Evolutionary conservation across 768 basidiomycete species (phyloP).

Genomic region (Termitomyces bulborhizus): DNA sequence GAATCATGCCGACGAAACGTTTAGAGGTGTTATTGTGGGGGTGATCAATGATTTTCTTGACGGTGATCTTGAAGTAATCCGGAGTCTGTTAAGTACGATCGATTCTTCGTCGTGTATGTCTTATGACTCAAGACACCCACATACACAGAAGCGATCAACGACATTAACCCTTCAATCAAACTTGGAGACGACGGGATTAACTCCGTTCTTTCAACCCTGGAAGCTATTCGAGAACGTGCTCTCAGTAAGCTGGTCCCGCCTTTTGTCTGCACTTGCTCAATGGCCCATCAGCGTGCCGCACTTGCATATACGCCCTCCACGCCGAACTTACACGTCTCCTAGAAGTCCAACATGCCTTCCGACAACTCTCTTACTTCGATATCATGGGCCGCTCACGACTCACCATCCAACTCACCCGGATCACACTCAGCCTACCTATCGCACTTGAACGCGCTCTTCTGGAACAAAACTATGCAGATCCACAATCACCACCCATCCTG

Average conservation of each 20-base stretch:
- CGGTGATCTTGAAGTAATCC: conserved; percentile 82
- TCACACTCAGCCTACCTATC: conserved; percentile 69
- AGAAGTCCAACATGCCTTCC: conserved; percentile 74
- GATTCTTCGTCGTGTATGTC: background rate
- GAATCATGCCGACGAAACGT: conserved; percentile 70
- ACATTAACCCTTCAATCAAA: conserved; percentile 72
- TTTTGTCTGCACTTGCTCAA: background rate
- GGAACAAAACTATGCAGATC: conserved; percentile 29
- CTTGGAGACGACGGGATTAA: conserved; percentile 78
- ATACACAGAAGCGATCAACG: conserved; percentile 61
- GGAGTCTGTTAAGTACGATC: conserved; percentile 64
- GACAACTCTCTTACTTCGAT: conserved; percentile 72
- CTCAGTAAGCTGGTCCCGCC: conserved; percentile 45
- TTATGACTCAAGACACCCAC: background rate
- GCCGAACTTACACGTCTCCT: conserved; percentile 70
- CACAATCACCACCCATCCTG: conserved; percentile 21
- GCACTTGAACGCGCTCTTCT: conserved; percentile 65
- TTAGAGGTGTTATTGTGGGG: conserved; percentile 64
- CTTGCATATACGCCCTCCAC: conserved; percentile 70
- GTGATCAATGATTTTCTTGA: conserved; percentile 81
- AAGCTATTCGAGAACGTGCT: conserved; percentile 66
- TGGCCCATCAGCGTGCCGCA: conserved; percentile 53
- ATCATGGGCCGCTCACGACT: conserved; percentile 69
- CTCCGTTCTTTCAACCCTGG: conserved; percentile 62
- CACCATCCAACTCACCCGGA: conserved; percentile 70